Evolutionary conservation across 2,329 filamentous ascomycete species (phyloP).

Genomic region (Penicillium concentricum): DNA sequence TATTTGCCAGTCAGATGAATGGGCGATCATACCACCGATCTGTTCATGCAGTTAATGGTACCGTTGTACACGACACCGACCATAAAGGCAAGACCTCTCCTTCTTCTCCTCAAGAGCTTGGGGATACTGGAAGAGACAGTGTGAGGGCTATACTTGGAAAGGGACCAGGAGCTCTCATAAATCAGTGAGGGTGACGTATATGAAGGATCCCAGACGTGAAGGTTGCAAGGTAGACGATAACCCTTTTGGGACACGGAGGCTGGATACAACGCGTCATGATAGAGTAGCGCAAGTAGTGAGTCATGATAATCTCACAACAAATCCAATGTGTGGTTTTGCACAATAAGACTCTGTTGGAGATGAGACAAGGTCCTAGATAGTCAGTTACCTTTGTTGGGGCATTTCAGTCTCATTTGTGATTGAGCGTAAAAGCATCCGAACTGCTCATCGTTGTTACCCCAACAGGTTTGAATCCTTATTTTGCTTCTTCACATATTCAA

Average conservation of each 20-base stretch:
- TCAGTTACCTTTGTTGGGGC: not conserved
- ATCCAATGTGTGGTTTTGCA: no score
- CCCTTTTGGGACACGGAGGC: not conserved
- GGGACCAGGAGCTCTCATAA: not conserved
- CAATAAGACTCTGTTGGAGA: not conserved
- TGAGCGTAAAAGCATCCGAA: not conserved
- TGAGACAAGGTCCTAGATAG: not conserved
- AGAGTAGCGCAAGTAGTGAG: no score
- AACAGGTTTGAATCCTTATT: not conserved
- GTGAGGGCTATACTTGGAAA: not conserved
- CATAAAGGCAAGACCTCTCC: not conserved
- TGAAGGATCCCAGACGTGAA: no score
- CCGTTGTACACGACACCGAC: conserved; percentile 21
- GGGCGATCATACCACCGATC: conserved; percentile 23
- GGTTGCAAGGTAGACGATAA: not conserved
- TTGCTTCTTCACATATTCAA: not conserved
- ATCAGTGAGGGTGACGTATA: not conserved
- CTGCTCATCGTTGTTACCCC: not conserved
- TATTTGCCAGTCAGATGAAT: conserved; percentile 23
- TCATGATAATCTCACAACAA: not conserved
- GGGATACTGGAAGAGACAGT: not conserved
- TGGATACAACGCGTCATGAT: not conserved
- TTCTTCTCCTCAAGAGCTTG: not conserved
- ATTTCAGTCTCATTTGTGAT: not conserved
- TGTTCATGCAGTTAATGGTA: conserved; percentile 29